Conservation (phyloP, 208 protist genomes). For the Leishmania major region DNA sequence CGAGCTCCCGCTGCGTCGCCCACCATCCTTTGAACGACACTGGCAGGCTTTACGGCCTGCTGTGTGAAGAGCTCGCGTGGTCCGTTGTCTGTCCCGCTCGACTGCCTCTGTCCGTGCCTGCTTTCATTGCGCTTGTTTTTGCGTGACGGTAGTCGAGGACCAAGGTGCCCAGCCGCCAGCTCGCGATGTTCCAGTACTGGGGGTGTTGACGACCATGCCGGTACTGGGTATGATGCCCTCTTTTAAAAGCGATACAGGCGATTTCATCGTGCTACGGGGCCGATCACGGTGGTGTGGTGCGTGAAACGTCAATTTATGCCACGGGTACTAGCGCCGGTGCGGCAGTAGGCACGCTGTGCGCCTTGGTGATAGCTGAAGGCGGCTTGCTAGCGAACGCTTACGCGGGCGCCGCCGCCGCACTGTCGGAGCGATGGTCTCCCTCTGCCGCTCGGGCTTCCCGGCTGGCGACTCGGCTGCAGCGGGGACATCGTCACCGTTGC, state of each 20-base stretch:
- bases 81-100: slow-evolving; percentile 4
- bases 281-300: background rate
- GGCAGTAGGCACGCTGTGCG: slow-evolving; percentile 13
- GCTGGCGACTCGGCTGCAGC: slow-evolving; percentile 44
- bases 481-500: slow-evolving; percentile 34
- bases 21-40: background rate
- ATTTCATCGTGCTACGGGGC: slow-evolving; percentile 21
- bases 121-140: background rate
- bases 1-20: too few species aligned
- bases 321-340: background rate
- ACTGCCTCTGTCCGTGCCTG: slow-evolving; percentile 2
- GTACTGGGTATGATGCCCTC: slow-evolving; percentile 24
- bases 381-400: background rate
- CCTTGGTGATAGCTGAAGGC: slow-evolving; percentile 19
- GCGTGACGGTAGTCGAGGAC: background rate
- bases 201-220: background rate
- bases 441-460: slow-evolving; percentile 24
- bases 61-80: slow-evolving; percentile 23
- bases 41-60: slow-evolving; percentile 14
- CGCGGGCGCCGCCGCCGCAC: background rate
- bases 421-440: too few species aligned
- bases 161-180: background rate
- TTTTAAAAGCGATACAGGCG: slow-evolving; percentile 17
- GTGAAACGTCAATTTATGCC: background rate
- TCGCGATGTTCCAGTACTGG: background rate